These are phyloP conservation scores for Aspergillus proliferans DNA, from an alignment of 2,329 filamentous ascomycete species.

Conservation along the genomic window DNA sequence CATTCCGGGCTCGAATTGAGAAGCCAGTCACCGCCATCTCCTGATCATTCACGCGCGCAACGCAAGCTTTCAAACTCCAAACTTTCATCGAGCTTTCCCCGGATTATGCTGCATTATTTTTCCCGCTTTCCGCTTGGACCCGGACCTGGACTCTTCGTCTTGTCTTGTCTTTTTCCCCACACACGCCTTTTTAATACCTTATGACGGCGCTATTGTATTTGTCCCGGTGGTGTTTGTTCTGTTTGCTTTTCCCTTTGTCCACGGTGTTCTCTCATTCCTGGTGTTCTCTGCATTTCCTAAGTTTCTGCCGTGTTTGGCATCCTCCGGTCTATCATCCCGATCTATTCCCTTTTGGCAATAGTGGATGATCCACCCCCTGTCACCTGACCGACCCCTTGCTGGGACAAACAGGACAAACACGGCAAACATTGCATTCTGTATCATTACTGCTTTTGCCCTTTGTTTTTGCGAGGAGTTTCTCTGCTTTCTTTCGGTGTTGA, in stretches of 20 bases:
- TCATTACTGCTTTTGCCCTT: slow-evolving; percentile 4
- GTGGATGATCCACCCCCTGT: neutral
- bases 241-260: slow-evolving; percentile 4
- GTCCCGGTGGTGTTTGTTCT: neutral
- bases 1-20: neutral
- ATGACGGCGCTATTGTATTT: slow-evolving; percentile 1
- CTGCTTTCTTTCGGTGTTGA: slow-evolving; percentile 6
- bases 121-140: neutral
- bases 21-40: neutral
- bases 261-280: neutral
- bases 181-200: neutral
- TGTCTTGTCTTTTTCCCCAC: slow-evolving; percentile 1
- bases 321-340: neutral
- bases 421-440: neutral
- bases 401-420: neutral
- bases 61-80: neutral
- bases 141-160: neutral
- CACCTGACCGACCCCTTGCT: neutral
- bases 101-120: slow-evolving; percentile 1
- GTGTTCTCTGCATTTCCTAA: neutral
- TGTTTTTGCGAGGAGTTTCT: slow-evolving; percentile 29
- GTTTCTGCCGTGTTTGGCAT: slow-evolving; percentile 3
- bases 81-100: neutral
- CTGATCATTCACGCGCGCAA: neutral
- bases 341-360: neutral